These are phyloP conservation scores for Aspergillus caelatus DNA, from an alignment of 2,329 filamentous ascomycete species.

Conservation along the genomic window DNA sequence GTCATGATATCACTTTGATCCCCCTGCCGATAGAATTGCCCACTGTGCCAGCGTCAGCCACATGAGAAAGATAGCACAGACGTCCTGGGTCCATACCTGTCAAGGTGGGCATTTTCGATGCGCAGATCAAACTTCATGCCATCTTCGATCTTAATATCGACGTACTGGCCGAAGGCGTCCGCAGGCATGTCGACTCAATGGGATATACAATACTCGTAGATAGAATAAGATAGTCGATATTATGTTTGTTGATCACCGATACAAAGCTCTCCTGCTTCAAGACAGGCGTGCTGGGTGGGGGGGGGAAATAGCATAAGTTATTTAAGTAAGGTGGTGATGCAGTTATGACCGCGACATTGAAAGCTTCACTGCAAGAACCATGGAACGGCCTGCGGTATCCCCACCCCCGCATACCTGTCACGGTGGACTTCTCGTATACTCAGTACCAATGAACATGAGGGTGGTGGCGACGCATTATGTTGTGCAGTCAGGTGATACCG, in stretches of 20 bases:
- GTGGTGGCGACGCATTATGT: not conserved
- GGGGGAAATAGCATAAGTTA: not conserved
- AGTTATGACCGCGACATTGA: not conserved
- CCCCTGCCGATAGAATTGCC: constrained; percentile 16
- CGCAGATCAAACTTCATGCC: constrained; percentile 19
- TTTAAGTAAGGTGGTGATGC: not conserved
- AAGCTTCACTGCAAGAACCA: not conserved
- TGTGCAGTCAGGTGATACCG: not conserved
- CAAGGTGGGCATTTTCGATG: constrained; percentile 15
- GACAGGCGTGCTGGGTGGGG: not conserved
- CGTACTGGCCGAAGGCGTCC: not conserved
- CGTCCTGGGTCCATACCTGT: constrained; percentile 9
- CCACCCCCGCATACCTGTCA: not conserved
- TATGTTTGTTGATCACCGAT: not conserved
- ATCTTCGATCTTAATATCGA: constrained; percentile 18
- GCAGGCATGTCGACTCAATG: not conserved
- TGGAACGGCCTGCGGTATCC: not conserved
- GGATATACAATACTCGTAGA: not conserved
- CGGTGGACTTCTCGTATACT: not conserved
- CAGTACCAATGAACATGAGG: no score
- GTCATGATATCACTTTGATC: constrained; percentile 14
- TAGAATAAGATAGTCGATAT: not conserved
- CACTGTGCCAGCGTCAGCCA: constrained; percentile 4
- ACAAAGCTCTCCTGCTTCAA: not conserved
- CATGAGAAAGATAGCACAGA: not conserved